Percentiles rank a stretch among this genome's conserved stretches.
Conservation (phyloP, 2,329 filamentous ascomycete species). For the Alternaria conjuncta region DNA sequence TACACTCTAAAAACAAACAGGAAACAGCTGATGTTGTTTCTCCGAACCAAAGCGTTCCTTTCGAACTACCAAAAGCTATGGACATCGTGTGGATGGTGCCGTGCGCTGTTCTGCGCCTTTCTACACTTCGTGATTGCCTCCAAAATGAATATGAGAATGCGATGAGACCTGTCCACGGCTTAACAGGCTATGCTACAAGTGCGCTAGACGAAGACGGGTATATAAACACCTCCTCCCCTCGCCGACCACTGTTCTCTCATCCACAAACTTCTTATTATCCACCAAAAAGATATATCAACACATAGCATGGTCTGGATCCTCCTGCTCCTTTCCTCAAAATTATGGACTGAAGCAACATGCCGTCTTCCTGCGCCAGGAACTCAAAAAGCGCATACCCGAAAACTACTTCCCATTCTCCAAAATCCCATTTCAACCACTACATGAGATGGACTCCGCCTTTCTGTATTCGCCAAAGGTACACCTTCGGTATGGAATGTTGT, state of each 20-base stretch:
- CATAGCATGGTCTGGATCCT: background rate
- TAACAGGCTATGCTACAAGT: rapidly evolving
- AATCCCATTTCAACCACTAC: no score
- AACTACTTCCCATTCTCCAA: background rate
- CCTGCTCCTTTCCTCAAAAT: background rate
- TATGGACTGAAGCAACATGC: background rate
- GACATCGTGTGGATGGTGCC: rapidly evolving
- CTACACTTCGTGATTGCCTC: background rate
- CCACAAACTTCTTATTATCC: rapidly evolving
- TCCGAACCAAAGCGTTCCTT: background rate
- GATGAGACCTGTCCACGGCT: background rate
- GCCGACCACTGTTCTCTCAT: rapidly evolving
- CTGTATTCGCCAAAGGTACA: background rate
- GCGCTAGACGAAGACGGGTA: background rate
- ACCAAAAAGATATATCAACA: background rate
- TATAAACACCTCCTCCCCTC: background rate
- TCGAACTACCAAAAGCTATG: background rate
- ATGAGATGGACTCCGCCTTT: background rate
- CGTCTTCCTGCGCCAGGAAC: background rate
- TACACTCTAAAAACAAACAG: background rate
- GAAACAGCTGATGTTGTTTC: background rate
- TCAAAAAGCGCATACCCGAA: background rate
- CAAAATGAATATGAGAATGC: background rate
- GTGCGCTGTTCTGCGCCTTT: background rate
- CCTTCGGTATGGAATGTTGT: background rate